Evolutionary conservation across 2,329 filamentous ascomycete species (phyloP), one percentile per base, ranked within the genome.

Genomic region (Xylariaceae sp.): DNA sequence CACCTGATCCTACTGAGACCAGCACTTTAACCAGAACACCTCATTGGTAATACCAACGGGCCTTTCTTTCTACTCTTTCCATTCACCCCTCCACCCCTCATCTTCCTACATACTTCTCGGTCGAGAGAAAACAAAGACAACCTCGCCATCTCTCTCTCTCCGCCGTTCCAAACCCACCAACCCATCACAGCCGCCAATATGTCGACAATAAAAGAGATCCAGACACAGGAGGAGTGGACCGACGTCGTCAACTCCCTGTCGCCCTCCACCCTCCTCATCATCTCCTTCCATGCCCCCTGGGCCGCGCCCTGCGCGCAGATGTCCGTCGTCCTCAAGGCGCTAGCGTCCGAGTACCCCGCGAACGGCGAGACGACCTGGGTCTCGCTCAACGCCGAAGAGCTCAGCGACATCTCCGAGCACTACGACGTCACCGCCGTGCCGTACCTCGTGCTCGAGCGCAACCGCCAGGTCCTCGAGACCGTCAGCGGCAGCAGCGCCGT

Each of bases 201-300:
- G 88, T 90, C 88, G 66, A 85, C 83, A 60, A 84, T 97, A 70
- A 84, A 82, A 65, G 89, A 95, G 70, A 88, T 97, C 75, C 82
- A 85, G 68, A 86, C 83, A 68, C 85, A 91, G 69, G 77, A 82
- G 67, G 85, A 86, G 68, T 97, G 94, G 86, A 80, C 86, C 66
- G 77, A 84, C 66, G 82, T 88, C 71, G 78, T 90, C 63, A 79
- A 81, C 63, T 80, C 84, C 48, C 80, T 92, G 11, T 83, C 89
- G 9, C 72, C 87, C 1, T 82, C 86, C 13, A 85, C 89, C 13
- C 84, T 97, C 61, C 81, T 93, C 64, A 82, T 97, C 71, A 85
- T 96, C 72, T 97, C 92, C 74, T 99, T 99, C 81, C 89, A 97
- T 74, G 92, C 94, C 17, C 89, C 92, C 66, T 99, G 94, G 94